Percentiles rank a stretch among this genome's conserved stretches.
These are phyloP conservation scores for Hydrangea macrophylla DNA, from an alignment of 148 eudicot species.

Conservation along the genomic window DNA sequence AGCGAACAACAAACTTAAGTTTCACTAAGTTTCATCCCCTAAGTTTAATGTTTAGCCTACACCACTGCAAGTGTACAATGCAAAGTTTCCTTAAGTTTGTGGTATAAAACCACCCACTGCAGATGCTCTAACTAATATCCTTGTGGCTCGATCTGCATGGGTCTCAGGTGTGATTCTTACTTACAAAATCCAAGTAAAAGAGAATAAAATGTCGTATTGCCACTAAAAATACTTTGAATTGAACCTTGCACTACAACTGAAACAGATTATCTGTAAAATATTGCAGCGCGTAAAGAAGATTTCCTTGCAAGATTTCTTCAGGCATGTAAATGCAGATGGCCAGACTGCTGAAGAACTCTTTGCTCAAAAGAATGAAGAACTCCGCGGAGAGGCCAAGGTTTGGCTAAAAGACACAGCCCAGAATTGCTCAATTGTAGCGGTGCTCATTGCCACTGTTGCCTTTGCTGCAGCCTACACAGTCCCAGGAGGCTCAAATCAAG, in stretches of 20 bases:
- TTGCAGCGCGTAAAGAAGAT: conserved; percentile 2
- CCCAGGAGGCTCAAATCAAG: conserved; percentile 9
- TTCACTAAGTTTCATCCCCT: too few relatives aligned
- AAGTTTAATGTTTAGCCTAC: too few relatives aligned
- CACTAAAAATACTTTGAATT: background rate
- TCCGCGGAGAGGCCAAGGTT: background rate
- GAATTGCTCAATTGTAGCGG: conserved; percentile 6
- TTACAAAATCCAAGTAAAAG: too few relatives aligned
- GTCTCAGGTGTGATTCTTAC: too few relatives aligned
- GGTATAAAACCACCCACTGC: too few relatives aligned
- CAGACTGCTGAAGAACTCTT: conserved; percentile 6
- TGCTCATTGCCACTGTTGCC: conserved; percentile 16
- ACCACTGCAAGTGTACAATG: too few relatives aligned
- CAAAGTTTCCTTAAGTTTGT: too few relatives aligned
- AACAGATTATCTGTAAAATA: background rate
- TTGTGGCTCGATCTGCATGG: too few relatives aligned
- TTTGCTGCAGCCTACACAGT: conserved; percentile 15
- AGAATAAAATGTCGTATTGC: too few relatives aligned
- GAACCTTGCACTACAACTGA: background rate
- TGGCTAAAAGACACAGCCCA: conserved; percentile 10
- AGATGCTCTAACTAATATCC: too few relatives aligned
- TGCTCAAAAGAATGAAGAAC: background rate
- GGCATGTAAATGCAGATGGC: background rate
- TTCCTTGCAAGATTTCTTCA: background rate
- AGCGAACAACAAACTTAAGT: too few relatives aligned